Evolutionary conservation across 208 protist species (phyloP), one percentile per base, ranked within the genome.

Genomic region (Angomonas deanei): DNA sequence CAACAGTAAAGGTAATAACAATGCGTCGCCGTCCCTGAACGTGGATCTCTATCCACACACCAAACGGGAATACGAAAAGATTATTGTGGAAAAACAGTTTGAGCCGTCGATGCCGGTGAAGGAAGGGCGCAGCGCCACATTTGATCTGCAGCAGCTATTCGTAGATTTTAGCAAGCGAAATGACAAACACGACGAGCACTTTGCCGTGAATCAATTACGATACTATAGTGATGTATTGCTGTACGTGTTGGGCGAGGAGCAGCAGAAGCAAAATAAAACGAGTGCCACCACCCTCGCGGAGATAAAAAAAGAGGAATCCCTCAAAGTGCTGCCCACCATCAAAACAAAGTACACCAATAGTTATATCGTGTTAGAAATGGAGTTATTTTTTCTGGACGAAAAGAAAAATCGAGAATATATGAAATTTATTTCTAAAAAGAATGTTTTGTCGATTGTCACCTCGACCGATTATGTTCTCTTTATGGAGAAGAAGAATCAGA

Each of bases 341-440:
- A 10, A 50, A 19, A 50, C 42, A 3, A 50, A 50, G 19, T 50
- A 50, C 19, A 19, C 23, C 8, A 50, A 50, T n/a, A 50, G 42
- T 50, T 26, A 50, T 10, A 19, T 50, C 4, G 23, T 26, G 17
- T n/a, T 50, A 23, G 42, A 50, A 50, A 50, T 50, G 5, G 42
- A 50, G 23, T 19, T 50, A 5, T 50, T 50, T 50, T 50, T 21
- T 19, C 23, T 26, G 5, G 42, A 50, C 19, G 42, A 50, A 50
- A 50, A 50, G 42, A 50, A 50, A n/a, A 50, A 50, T 10, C 8
- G 42, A n/a, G 42, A 50, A 19, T 50, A 50, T 23, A 50, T 50
- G 42, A 50, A 50, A 50, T 50, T 50, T 19, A 26, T 50, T 10
- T 19, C 13, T 8, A 50, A 50, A n/a, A 50, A 50, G 15, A 50